Conservation (phyloP, 1,139 yeast species). For the Martiniozyma asiatica region DNA sequence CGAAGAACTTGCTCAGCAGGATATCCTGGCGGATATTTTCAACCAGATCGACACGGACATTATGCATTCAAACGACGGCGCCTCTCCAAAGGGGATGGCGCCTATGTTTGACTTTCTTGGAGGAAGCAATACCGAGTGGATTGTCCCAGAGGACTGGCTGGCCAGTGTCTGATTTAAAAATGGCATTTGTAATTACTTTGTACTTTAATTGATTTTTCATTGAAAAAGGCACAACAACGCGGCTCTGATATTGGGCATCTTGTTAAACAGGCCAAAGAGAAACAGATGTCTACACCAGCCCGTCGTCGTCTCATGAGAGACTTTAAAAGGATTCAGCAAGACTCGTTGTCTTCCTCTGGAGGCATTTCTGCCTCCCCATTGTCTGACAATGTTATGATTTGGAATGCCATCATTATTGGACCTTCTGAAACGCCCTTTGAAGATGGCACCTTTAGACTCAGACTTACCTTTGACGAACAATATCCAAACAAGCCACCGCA, state of each 20-base stretch:
- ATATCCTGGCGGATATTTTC: no score
- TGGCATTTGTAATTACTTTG: no score
- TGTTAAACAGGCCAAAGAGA: not conserved
- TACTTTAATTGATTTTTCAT: not conserved
- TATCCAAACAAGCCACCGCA: constrained; percentile 95
- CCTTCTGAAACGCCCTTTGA: constrained; percentile 97
- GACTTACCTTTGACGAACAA: constrained; percentile 87
- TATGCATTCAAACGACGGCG: no score
- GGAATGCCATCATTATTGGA: constrained; percentile 98
- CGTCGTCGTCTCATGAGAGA: constrained; percentile 98
- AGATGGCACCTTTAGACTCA: constrained; percentile 88
- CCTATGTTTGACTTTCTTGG: not conserved
- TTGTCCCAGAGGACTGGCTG: no score
- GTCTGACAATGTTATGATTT: constrained; percentile 93
- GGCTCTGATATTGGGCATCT: not conserved
- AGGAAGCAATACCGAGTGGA: constrained; percentile 4
- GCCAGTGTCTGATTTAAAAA: no score
- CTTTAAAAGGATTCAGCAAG: constrained; percentile 96
- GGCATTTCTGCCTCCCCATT: constrained; percentile 97
- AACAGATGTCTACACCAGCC: constrained; percentile 86
- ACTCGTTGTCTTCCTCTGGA: constrained; percentile 59
- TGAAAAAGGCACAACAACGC: not conserved
- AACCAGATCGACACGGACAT: no score
- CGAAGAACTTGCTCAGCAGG: no score
- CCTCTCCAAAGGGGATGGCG: no score